These are phyloP conservation scores for Dioscorea dumetorum DNA, from an alignment of 106 monocot species.

Conservation along the genomic window DNA sequence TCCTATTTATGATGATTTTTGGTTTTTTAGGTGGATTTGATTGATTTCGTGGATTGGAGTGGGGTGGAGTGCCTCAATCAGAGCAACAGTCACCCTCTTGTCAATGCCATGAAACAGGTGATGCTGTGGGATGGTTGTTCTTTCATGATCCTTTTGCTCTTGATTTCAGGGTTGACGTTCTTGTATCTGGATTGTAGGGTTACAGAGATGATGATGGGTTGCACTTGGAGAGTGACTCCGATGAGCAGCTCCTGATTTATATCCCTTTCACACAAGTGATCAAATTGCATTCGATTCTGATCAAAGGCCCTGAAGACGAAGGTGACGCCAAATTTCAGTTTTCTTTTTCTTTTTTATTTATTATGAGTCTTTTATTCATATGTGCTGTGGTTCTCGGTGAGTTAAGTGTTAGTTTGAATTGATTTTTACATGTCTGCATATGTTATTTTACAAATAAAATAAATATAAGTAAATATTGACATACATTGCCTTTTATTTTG, in stretches of 20 bases:
- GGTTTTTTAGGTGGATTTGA: slow-evolving; percentile 66
- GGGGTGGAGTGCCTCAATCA: slow-evolving; percentile 95
- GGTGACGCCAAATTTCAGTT: slow-evolving; percentile 19
- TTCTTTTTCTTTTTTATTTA: neutral
- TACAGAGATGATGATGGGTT: slow-evolving; percentile 86
- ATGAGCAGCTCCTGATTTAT: slow-evolving; percentile 84
- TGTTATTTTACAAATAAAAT: too few species aligned
- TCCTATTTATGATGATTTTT: neutral
- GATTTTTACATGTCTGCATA: too few species aligned
- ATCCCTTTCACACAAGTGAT: slow-evolving; percentile 90
- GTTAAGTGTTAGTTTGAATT: too few species aligned
- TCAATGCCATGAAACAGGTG: slow-evolving; percentile 82
- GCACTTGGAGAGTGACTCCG: slow-evolving; percentile 83
- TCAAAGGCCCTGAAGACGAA: slow-evolving; percentile 87
- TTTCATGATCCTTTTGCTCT: neutral
- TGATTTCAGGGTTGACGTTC: neutral
- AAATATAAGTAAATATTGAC: too few species aligned
- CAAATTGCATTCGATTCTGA: slow-evolving; percentile 69
- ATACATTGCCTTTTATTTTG: too few species aligned
- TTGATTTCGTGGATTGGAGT: slow-evolving; percentile 91
- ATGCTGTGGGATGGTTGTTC: neutral
- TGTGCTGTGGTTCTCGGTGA: too few species aligned
- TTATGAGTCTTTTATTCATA: too few species aligned
- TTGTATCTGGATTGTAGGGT: slow-evolving; percentile 36
- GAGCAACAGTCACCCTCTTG: slow-evolving; percentile 39